phyloP scores from a whole-genome alignment of 2,329 filamentous ascomycete species.

The Fusarium sp. region DNA sequence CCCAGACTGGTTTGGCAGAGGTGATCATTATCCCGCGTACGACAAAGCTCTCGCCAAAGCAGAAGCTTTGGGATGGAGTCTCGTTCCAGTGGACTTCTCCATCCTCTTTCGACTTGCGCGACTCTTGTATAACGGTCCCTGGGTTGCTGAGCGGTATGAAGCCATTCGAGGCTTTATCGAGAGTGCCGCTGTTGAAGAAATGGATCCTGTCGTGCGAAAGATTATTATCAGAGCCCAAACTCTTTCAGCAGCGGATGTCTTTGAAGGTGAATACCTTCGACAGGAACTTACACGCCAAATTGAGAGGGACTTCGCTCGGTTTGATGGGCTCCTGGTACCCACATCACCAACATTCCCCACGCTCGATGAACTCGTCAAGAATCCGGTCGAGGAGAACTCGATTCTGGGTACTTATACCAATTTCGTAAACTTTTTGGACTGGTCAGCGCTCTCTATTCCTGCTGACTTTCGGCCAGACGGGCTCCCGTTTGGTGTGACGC shows the following conservation, averaged over 20 bases:
- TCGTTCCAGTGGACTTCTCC: conserved; percentile 57
- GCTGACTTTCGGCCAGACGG: conserved; percentile 54
- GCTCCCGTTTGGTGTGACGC: conserved; percentile 51
- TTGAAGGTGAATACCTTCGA: conserved; percentile 51
- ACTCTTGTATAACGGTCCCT: conserved; percentile 65
- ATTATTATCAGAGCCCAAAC: conserved; percentile 52
- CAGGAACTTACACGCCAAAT: conserved; percentile 54
- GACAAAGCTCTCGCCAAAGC: conserved; percentile 51
- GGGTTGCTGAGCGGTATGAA: conserved; percentile 66
- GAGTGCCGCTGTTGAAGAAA: conserved; percentile 35
- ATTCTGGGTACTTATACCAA: conserved; percentile 66
- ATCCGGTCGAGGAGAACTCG: conserved; percentile 64
- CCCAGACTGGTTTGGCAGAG: conserved; percentile 49
- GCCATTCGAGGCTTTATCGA: conserved; percentile 60
- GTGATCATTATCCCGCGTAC: conserved; percentile 55
- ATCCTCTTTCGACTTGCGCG: conserved; percentile 61
- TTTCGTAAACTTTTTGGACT: conserved; percentile 68
- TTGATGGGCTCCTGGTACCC: conserved; percentile 64
- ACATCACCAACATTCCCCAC: conserved; percentile 64
- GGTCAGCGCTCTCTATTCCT: conserved; percentile 63
- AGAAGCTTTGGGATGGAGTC: conserved; percentile 51
- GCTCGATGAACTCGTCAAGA: conserved; percentile 58
- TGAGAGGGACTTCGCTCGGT: conserved; percentile 50
- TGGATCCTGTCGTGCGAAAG: conserved; percentile 49
- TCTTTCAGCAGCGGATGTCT: conserved; percentile 58